Evolutionary conservation across 768 basidiomycete species (phyloP).

Genomic region (Rubroboletus pulcherrimus): DNA sequence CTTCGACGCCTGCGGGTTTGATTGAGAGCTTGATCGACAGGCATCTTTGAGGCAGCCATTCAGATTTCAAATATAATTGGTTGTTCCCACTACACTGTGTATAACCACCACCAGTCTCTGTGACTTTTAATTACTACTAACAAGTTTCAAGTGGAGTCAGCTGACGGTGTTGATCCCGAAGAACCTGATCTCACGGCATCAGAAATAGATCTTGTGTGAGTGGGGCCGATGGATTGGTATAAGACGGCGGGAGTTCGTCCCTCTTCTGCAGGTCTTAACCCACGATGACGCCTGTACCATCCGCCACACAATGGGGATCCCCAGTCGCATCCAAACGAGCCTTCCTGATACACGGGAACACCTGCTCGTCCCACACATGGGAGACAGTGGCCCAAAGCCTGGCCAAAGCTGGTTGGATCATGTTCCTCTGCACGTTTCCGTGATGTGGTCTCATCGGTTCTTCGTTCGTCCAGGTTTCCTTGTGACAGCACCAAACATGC

Average conservation of each 20-base stretch:
- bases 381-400: slow-evolving; percentile 7
- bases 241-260: neutral
- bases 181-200: neutral
- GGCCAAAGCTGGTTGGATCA: slow-evolving; percentile 5
- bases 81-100: neutral
- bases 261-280: neutral
- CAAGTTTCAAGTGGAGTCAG: no score
- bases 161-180: neutral
- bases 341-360: slow-evolving; percentile 13
- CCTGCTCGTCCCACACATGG: slow-evolving; percentile 15
- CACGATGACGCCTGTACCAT: slow-evolving; percentile 12
- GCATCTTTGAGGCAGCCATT: slow-evolving; percentile 35
- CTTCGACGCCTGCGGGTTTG: slow-evolving; percentile 64
- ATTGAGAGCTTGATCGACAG: slow-evolving; percentile 84
- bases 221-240: neutral
- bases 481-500: slow-evolving; percentile 17
- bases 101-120: neutral
- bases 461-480: slow-evolving; percentile 4
- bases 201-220: slow-evolving; percentile 4
- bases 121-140: neutral
- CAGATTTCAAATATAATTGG: neutral
- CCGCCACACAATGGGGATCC: slow-evolving; percentile 16
- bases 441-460: neutral
- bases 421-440: neutral
- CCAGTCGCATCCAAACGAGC: slow-evolving; percentile 13